Evolutionary conservation across 2,329 filamentous ascomycete genomes (phyloP).

Genomic region (Pestalotiopsis fici): DNA sequence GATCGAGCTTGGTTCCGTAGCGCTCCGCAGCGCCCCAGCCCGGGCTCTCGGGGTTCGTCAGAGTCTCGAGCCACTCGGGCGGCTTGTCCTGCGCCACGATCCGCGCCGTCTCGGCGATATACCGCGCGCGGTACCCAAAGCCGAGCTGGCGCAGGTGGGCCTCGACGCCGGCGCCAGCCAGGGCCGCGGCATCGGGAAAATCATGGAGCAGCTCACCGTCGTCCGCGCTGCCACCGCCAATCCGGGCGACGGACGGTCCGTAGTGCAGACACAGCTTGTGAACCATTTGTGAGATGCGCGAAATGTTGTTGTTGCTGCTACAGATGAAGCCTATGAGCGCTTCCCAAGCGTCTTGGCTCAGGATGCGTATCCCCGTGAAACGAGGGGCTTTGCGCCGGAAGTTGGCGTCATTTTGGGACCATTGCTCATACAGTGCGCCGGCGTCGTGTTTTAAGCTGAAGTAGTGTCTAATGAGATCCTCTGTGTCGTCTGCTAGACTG

Average conservation of each 20-base stretch:
- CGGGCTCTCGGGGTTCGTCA: conserved; percentile 77
- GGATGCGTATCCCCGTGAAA: conserved; percentile 88
- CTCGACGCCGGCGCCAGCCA: conserved; percentile 79
- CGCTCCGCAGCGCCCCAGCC: conserved; percentile 49
- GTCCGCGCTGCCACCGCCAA: conserved; percentile 54
- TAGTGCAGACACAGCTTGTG: conserved; percentile 89
- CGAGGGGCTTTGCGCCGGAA: conserved; percentile 84
- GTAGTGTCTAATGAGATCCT: conserved; percentile 77
- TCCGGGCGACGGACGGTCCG: conserved; percentile 71
- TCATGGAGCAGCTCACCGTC: conserved; percentile 71
- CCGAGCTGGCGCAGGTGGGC: conserved; percentile 77
- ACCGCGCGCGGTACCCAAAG: conserved; percentile 93
- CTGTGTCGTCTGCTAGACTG: conserved; percentile 63
- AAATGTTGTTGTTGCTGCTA: conserved; percentile 98
- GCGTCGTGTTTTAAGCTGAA: conserved; percentile 84
- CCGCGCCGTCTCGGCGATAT: conserved; percentile 82
- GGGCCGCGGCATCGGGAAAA: conserved; percentile 75
- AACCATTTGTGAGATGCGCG: conserved; percentile 93
- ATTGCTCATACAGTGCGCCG: conserved; percentile 76
- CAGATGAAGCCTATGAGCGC: conserved; percentile 93
- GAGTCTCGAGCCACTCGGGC: conserved; percentile 71
- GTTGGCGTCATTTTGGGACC: conserved; percentile 78
- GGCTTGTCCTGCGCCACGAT: conserved; percentile 71
- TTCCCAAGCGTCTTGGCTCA: conserved; percentile 96
- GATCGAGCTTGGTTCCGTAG: conserved; percentile 44